Conservation (phyloP, 441 rosid genomes). For the Adansonia rubrostipa region DNA sequence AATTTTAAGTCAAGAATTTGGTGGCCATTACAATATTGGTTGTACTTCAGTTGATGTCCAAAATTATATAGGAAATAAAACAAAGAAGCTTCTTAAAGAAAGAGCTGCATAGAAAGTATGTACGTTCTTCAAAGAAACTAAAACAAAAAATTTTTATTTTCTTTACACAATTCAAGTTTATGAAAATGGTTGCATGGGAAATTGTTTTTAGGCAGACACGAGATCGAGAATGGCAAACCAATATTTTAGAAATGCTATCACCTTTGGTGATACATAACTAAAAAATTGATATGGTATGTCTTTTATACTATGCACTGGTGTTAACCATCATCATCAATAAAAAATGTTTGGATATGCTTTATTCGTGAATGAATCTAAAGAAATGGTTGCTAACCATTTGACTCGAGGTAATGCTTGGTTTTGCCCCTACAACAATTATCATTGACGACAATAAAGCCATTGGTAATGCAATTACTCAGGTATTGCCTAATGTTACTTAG, state of each 20-base stretch:
- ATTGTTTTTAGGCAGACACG: not conserved
- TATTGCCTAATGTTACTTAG: not conserved
- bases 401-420: not conserved
- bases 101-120: not conserved
- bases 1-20: not conserved
- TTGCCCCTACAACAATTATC: not conserved
- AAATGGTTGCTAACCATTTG: not conserved
- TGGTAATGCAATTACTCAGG: not conserved
- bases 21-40: not conserved
- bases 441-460: not conserved
- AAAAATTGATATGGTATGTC: not conserved
- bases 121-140: too few relatives aligned
- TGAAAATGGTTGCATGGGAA: too few relatives aligned
- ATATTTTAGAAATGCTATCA: not conserved
- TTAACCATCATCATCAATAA: not conserved
- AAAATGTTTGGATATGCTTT: not conserved
- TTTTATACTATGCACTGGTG: not conserved
- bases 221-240: not conserved
- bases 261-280: not conserved
- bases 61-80: not conserved
- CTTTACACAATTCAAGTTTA: too few relatives aligned
- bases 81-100: not conserved
- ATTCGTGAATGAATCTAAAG: not conserved
- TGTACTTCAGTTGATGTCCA: not conserved
- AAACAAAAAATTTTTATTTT: too few relatives aligned